Conservation (phyloP, 306 rosid genomes). For the Cucumis hystrix region DNA sequence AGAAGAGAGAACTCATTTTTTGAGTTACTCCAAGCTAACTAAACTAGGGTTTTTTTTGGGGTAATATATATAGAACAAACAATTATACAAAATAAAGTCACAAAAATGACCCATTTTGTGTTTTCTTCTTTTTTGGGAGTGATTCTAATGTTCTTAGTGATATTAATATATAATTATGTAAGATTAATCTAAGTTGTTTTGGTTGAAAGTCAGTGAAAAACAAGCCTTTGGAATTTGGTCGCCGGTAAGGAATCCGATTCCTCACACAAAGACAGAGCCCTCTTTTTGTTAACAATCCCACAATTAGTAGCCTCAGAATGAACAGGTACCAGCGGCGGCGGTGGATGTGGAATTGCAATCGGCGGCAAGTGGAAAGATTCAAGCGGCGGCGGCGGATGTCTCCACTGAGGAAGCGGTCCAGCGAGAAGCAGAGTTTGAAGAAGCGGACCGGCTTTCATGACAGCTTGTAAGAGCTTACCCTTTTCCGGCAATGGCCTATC, state of each 20-base stretch:
- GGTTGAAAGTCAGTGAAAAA: slow-evolving; percentile 32
- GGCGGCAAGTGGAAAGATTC: slow-evolving; percentile 88
- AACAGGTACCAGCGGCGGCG: slow-evolving; percentile 16
- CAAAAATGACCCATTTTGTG: background rate
- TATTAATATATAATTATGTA: background rate
- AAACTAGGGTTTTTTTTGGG: background rate
- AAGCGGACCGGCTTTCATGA: slow-evolving; percentile 91
- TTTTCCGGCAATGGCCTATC: slow-evolving; percentile 82
- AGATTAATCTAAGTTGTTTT: background rate
- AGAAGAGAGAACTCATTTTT: background rate
- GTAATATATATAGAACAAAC: background rate
- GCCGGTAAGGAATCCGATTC: slow-evolving; percentile 49
- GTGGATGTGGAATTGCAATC: slow-evolving; percentile 41
- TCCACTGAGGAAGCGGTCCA: slow-evolving; percentile 98
- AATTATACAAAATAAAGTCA: background rate
- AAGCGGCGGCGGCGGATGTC: slow-evolving; percentile 95
- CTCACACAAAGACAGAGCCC: slow-evolving; percentile 33
- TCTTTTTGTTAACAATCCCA: slow-evolving; percentile 45
- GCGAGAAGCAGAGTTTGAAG: slow-evolving; percentile 81
- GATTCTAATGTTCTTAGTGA: background rate
- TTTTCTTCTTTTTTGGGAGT: background rate
- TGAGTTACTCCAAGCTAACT: background rate
- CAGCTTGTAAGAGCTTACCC: slow-evolving; percentile 91
- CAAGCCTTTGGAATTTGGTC: slow-evolving; percentile 59
- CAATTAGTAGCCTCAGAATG: slow-evolving; percentile 29